Base-by-base conservation (phyloP, 495 filamentous ascomycete genomes). In the Pseudomonodictys pantanalensis region DNA sequence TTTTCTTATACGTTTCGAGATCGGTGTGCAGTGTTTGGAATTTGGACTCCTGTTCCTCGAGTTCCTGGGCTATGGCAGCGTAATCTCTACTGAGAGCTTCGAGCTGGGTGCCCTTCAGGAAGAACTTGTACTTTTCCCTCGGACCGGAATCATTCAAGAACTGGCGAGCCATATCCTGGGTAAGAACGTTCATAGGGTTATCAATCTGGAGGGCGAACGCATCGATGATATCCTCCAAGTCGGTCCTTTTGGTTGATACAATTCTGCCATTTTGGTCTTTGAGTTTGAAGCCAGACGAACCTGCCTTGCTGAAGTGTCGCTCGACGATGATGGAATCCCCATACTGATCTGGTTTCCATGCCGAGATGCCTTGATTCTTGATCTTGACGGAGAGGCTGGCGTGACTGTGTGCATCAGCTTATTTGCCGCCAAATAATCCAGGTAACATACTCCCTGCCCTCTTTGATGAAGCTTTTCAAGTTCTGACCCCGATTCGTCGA, bases 141-240 rank as follows among this genome's bases (percentile, higher is more conserved):
- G 91, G 81, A 20, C 80, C 87, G 20, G 95, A 93, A 22, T 83
- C 79, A 70, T 90, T 95, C 8, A 99, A 79, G 68, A 99, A 99
- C 57, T 95, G 87, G 15, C 92, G 87, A 29, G 93, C 93, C 71
- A 89, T 88, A 68, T 99, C 93, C 72, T 99, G 93, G 1, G 92
- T 96, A 25, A 99, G 81, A n/a, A 97, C 87, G 60, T 95, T 99
- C 76, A 99, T 87, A 0, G 93, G 93, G 58, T 99, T 99, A 69
- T 97, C 93, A 32, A 99, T 87, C 70, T 97, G 93, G 12, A 99
- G 79, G 30, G 87, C 86, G 69, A 89, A 97, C 69, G 86, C 92
- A 69, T 99, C 95, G 49, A 88, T 86, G 39, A 99, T 91, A 39
- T 93, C 86, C 56, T 97, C 92, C n/a, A 99, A 78, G 61, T 97